Base-by-base conservation (phyloP, 495 filamentous ascomycete species). In the Xylona heveae region DNA sequence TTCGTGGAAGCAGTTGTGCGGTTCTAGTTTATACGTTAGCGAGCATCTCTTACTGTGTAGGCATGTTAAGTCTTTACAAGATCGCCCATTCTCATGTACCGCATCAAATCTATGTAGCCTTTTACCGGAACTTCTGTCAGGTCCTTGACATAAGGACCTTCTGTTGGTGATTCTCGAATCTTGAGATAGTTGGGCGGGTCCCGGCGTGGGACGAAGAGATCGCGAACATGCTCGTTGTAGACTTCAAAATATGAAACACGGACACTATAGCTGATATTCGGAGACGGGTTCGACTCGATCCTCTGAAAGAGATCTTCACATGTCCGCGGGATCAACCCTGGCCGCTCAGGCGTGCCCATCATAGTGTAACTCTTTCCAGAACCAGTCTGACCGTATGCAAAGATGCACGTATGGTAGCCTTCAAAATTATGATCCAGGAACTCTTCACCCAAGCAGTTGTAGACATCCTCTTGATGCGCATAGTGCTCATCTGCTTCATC, bases 351-450 rank as follows among this genome's bases (percentile, higher is more conserved):
- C 2, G 78, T 90, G 20, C 88, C 88, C 88, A 99, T 99, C 90
- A 99, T 95, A 12, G 88, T 93, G 53, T 95, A 99, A 50, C 75
- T 84, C 57, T 99, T 99, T 14, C 88, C 88, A 1, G 85, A 90
- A 13, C 88, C 88, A 0, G 88, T 99, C 59, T 99, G 88, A 10
- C 88, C 85, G 43, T 99, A 99, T 27, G 88, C 90, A 46, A 99
- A 95, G 39, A 99, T 95, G 48, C 88, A 99, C 0, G 88, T 99
- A 52, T 99, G 83, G 53, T 95, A 99, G 36, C 88, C 88, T 45
- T 94, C 85, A 40, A 99, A 99, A 53, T 99, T 99, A 58, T 95
- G 90, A 50, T 99, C 90, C 32, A 99, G 61, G 38, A 95, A 95
- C 40, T 95, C 90, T 47, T 95, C 88, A 21, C 90, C 88, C 4